Evolutionary conservation across 805 yeast genomes (phyloP), one percentile per base, ranked within the genome.

Genomic region (Cyberlindnera sargentensis): DNA sequence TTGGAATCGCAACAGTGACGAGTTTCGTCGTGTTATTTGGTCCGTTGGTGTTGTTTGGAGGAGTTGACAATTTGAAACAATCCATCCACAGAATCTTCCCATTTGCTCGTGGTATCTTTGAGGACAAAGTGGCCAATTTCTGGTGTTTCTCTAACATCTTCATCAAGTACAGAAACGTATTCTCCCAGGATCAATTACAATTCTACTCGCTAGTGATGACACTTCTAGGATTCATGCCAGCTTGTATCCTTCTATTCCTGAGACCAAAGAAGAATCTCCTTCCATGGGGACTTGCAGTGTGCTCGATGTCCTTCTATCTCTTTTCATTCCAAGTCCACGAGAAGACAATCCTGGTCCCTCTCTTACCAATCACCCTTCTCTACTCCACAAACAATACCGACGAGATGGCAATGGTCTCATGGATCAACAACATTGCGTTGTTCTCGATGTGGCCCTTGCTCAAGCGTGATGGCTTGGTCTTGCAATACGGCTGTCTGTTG

Each of bases 261-360:
- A 65, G 67, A 33, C 84, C 85, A 9, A 64, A 64, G 39, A 76
- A 76, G 47, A 62, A 65, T 28, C 55, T 81, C 7, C 53, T 81
- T 10, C 69, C 83, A 0, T 87, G 89, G 78, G 87, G 90, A 1
- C 73, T 93, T 41, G 78, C 89, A 1, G 80, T 87, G 0, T 80
- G 91, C 45, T 80, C 99, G 0, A 75, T 93, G 80, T 82, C 95
- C 0, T 93, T 93, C 58, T 93, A 73, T 61, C 68, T 93, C 42
- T 93, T 93, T 61, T 83, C 95, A 30, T 93, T 88, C 69, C 98
- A 91, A 61, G 98, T 93, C 4, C 99, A 93, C 61, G 98, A 93
- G 64, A 93, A 93, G 65, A 77, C 93, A 0, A 90, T 93, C 11
- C 66, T 93, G 46, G 75, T 93, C 3, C 98, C 99, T 1, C 70